Evolutionary conservation across 2,329 filamentous ascomycete genomes (phyloP).

Genomic region (Colletotrichum sp.): DNA sequence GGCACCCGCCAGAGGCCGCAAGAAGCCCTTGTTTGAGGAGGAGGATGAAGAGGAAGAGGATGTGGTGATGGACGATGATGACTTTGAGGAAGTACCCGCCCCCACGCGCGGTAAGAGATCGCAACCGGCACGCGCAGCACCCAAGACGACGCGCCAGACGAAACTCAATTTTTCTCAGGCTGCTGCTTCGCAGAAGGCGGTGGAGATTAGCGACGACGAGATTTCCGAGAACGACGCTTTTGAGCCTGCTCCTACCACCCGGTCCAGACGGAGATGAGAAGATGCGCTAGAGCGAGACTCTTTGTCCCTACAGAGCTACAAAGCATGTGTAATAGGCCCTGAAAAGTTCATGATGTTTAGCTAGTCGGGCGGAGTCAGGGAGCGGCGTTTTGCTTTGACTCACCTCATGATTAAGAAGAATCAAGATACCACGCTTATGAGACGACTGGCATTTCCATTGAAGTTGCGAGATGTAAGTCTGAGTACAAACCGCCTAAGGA

Average conservation of each 20-base stretch:
- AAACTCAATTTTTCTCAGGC: constrained; percentile 56
- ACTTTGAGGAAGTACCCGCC: constrained; percentile 40
- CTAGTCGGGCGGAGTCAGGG: not conserved
- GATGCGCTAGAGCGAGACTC: not conserved
- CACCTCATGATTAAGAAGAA: not conserved
- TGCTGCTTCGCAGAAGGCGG: constrained; percentile 48
- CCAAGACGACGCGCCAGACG: constrained; percentile 46
- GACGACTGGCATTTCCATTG: not conserved
- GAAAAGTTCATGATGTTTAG: not conserved
- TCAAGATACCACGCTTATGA: not conserved
- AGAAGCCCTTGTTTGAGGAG: constrained; percentile 40
- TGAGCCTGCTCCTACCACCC: constrained; percentile 51
- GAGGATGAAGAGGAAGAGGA: constrained; percentile 52
- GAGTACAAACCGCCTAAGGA: not conserved
- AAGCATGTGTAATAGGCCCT: not conserved
- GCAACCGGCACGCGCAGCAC: constrained; percentile 33
- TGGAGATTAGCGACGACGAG: constrained; percentile 70
- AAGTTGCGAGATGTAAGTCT: not conserved
- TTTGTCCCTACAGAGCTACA: not conserved
- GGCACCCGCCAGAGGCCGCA: constrained; percentile 38
- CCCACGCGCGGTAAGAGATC: constrained; percentile 26
- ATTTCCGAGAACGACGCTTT: constrained; percentile 66
- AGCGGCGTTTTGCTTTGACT: not conserved
- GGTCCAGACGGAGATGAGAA: constrained; percentile 15
- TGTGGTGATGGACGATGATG: constrained; percentile 60